Evolutionary conservation across 2,329 filamentous ascomycete species (phyloP), one percentile per base, ranked within the genome.

Genomic region (Mycosphaerella arachidis): DNA sequence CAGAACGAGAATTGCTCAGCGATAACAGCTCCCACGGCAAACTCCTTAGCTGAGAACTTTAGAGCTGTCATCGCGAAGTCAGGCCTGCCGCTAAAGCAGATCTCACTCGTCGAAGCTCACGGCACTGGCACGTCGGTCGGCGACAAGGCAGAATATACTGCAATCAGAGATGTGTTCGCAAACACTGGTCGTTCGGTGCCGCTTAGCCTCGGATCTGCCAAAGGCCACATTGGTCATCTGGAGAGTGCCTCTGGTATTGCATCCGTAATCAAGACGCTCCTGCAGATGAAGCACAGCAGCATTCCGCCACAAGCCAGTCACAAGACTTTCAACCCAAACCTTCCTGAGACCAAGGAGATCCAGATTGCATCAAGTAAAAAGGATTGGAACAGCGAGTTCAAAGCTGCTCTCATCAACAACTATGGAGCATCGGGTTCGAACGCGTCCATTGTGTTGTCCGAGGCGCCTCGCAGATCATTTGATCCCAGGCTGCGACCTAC

Each of bases 381-480:
- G 5, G 31, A 31, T 12, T n/a, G 12, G 8, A 16, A 4, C 16
- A 20, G n/a, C n/a, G 29, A 33, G 7, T 16, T 16, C 4, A n/a
- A 13, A n/a, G 53, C 37, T 7, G 56, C 53, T 8, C 35, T 53
- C 9, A 40, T 76, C 30, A 76, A 76, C 65, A 76, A 74, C 57
- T 76, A 75, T 56, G 64, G 68, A 29, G 74, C 74, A 3, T 67
- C 72, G 7, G 74, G 75, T 13, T 72, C 73, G 4, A 76, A 77
- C 46, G 53, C 53, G 5, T 18, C 57, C 18, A 20, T 59, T 27
- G 30, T 59, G 6, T 12, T 55, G 3, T 6, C 20, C 9, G 16
- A 35, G 24, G 31, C 52, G 6, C 37, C 52, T 9, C 48, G 24
- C 20, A 53, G 27, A 29, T 30, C 40, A 24, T 56, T 56, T 48